These are phyloP conservation scores for Rosa persica DNA, from an alignment of 306 rosid genomes.

Conservation along the genomic window DNA sequence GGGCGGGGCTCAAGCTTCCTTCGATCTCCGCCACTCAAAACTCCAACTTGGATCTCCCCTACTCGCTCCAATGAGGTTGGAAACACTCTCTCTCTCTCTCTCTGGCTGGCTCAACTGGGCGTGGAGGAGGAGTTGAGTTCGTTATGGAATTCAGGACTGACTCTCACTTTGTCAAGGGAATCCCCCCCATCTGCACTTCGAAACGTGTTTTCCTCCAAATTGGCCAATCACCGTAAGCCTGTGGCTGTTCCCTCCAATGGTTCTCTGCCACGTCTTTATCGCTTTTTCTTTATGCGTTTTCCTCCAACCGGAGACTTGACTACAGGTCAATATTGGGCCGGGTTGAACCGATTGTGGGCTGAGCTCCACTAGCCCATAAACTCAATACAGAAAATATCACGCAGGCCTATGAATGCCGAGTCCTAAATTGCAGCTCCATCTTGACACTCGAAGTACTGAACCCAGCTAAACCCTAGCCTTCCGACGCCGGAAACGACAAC, in stretches of 20 bases:
- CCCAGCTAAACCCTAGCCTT: background rate
- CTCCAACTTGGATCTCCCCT: background rate
- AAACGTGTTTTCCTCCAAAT: constrained; percentile 56
- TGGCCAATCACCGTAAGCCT: constrained; percentile 54
- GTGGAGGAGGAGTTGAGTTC: background rate
- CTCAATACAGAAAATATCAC: no score
- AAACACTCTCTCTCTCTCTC: no score
- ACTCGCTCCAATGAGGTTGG: no score
- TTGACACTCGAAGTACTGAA: no score
- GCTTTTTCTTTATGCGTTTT: background rate
- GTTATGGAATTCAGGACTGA: background rate
- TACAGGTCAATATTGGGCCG: background rate
- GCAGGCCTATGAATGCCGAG: no score
- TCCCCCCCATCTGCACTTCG: background rate
- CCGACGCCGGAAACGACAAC: background rate
- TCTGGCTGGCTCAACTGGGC: no score
- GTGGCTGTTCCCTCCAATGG: constrained; percentile 40
- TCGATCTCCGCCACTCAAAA: background rate
- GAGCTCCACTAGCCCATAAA: no score
- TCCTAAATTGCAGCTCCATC: no score
- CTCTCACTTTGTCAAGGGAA: background rate
- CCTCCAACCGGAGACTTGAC: background rate
- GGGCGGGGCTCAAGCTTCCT: background rate
- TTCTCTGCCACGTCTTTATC: constrained; percentile 25
- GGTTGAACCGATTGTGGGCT: background rate